Percentiles rank a stretch among this genome's conserved stretches.
These are phyloP conservation scores for Coprinellus micaceus DNA, from an alignment of 768 basidiomycete species.

Conservation along the genomic window DNA sequence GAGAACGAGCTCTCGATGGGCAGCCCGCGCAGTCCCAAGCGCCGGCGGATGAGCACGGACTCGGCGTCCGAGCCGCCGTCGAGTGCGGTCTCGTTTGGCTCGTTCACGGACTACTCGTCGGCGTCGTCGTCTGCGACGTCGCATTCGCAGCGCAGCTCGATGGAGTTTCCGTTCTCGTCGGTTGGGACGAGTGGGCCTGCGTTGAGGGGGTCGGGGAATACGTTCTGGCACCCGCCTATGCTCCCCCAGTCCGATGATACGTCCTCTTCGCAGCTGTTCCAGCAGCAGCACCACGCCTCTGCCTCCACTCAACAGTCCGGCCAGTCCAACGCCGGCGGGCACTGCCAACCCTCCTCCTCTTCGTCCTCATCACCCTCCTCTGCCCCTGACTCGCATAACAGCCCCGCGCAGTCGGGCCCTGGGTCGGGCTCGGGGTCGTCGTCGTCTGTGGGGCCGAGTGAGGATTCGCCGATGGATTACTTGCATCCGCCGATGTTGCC, in stretches of 20 bases:
- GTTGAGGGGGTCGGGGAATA: constrained; percentile 53
- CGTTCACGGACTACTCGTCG: constrained; percentile 59
- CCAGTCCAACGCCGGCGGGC: too few species aligned
- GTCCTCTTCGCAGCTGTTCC: constrained; percentile 16
- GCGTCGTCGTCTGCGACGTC: constrained; percentile 52
- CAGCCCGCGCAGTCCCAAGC: constrained; percentile 57
- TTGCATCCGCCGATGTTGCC: constrained; percentile 62
- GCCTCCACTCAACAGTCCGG: too few species aligned
- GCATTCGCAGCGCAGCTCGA: constrained; percentile 59
- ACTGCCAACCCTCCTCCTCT: too few species aligned
- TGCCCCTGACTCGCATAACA: too few species aligned
- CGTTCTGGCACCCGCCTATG: constrained; percentile 81
- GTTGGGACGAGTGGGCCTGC: constrained; percentile 33
- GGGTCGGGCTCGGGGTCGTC: not conserved
- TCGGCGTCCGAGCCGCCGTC: constrained; percentile 52
- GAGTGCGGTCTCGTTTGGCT: constrained; percentile 61
- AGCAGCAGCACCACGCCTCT: not conserved
- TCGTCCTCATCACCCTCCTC: too few species aligned
- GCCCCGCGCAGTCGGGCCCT: too few species aligned
- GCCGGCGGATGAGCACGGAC: constrained; percentile 67
- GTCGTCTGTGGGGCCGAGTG: constrained; percentile 15
- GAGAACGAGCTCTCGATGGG: constrained; percentile 40
- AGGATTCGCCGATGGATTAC: constrained; percentile 71
- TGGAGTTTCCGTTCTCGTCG: constrained; percentile 63
- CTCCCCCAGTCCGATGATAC: constrained; percentile 45